Conservation (phyloP, 2,329 filamentous ascomycete genomes). For the Diaporthe citriasiana region DNA sequence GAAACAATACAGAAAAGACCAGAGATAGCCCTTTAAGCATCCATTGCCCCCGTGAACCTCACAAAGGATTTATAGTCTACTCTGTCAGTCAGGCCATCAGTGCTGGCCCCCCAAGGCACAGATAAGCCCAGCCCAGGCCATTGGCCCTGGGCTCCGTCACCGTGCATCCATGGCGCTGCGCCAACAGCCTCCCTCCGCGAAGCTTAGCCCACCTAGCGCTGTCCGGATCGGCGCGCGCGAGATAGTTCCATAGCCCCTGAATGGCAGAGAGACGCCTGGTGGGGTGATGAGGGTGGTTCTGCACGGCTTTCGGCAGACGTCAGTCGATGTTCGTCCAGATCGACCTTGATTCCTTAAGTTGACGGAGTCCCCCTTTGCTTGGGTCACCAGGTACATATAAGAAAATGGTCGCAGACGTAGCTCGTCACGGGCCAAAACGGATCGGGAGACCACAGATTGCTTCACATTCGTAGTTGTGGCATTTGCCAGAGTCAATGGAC, state of each 20-base stretch:
- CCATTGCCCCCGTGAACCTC: not conserved
- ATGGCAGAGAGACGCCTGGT: slow-evolving; percentile 17
- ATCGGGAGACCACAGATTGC: too few relatives aligned
- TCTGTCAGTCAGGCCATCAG: not conserved
- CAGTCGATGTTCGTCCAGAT: not conserved
- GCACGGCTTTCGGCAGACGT: not conserved
- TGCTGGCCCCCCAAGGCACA: too few relatives aligned
- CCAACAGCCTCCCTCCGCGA: not conserved
- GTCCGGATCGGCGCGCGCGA: slow-evolving; percentile 29
- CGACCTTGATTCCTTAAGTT: not conserved
- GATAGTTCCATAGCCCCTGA: slow-evolving; percentile 32
- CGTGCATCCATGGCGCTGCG: slow-evolving; percentile 17
- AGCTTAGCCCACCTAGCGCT: slow-evolving; percentile 24
- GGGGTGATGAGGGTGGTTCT: not conserved
- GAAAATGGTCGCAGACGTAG: too few relatives aligned
- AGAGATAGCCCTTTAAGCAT: not conserved
- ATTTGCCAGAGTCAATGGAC: too few relatives aligned
- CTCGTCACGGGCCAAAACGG: too few relatives aligned
- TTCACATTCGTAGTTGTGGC: too few relatives aligned
- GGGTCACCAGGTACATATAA: too few relatives aligned
- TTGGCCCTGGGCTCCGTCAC: slow-evolving; percentile 34
- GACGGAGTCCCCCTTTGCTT: too few relatives aligned
- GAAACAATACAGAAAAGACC: not conserved
- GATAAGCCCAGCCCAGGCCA: slow-evolving; percentile 32
- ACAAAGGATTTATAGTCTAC: not conserved